Evolutionary conservation across 2,329 filamentous ascomycete genomes (phyloP).

Genomic region (Escovopsis sp.): DNA sequence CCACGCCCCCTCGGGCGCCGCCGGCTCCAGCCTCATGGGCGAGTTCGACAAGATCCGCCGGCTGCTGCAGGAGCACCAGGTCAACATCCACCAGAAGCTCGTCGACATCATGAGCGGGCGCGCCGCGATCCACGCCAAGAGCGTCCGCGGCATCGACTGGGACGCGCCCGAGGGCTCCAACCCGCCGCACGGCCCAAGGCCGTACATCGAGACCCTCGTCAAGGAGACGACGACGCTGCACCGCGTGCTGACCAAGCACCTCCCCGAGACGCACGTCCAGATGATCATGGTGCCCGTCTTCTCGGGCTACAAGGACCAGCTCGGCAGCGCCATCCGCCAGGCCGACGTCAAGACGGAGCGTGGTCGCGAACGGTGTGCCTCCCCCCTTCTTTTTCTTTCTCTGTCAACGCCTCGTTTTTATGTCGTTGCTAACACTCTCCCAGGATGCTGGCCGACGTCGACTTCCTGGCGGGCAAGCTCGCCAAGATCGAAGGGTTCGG

Average conservation of each 20-base stretch:
- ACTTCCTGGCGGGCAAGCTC: conserved; percentile 56
- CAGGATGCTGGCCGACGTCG: conserved; percentile 64
- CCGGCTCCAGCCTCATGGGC: conserved; percentile 47
- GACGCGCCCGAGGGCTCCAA: conserved; percentile 30
- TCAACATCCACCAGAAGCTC: conserved; percentile 80
- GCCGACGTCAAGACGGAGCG: conserved; percentile 48
- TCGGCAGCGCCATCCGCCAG: conserved; percentile 55
- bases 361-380: conserved; percentile 55
- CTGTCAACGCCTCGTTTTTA: background rate
- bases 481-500: conserved; percentile 67
- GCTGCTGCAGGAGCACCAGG: conserved; percentile 76
- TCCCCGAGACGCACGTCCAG: conserved; percentile 60
- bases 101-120: conserved; percentile 83
- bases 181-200: conserved; percentile 27
- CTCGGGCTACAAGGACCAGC: conserved; percentile 63
- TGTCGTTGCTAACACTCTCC: background rate
- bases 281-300: conserved; percentile 84
- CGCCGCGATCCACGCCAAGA: conserved; percentile 57
- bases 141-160: conserved; percentile 64
- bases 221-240: conserved; percentile 80
- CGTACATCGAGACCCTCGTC: conserved; percentile 74
- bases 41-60: conserved; percentile 84
- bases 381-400: too few relatives aligned
- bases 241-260: conserved; percentile 66
- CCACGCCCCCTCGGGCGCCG: conserved; percentile 42